phyloP scores from a whole-genome alignment of 78 protist species.

The Dictyostelium intermedium region DNA sequence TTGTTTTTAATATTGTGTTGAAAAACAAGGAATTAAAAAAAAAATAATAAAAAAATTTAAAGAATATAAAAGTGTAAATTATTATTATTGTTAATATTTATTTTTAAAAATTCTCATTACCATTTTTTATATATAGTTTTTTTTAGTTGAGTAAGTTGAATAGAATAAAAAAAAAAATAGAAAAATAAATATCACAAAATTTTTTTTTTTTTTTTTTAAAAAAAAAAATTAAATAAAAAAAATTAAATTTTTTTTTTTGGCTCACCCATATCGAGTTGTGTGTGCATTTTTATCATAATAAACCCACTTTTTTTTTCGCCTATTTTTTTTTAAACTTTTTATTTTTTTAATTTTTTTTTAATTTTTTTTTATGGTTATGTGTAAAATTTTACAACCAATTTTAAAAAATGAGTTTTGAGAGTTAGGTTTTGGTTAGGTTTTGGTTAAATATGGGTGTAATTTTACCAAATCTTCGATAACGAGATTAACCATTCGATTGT shows the following conservation, averaged over 20 bases:
- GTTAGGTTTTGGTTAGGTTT: neutral
- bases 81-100: too few species aligned
- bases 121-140: neutral
- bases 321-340: too few species aligned
- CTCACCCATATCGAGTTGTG: neutral
- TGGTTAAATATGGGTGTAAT: neutral
- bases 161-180: neutral
- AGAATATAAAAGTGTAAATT: too few species aligned
- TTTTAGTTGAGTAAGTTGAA: neutral
- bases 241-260: neutral
- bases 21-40: too few species aligned
- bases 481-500: neutral
- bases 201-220: too few species aligned
- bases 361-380: neutral
- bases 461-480: neutral
- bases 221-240: too few species aligned
- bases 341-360: too few species aligned
- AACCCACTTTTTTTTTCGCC: neutral
- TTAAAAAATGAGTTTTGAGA: neutral
- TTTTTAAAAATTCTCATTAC: neutral
- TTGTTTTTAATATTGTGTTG: too few species aligned
- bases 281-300: neutral
- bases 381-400: neutral
- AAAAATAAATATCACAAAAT: neutral
- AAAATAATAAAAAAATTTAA: too few species aligned